A percentile compares a stretch with the other conserved stretches of the same genome.
Evolutionary conservation across 305 asterid genomes (phyloP).

Genomic region (Rubia tinctorum): DNA sequence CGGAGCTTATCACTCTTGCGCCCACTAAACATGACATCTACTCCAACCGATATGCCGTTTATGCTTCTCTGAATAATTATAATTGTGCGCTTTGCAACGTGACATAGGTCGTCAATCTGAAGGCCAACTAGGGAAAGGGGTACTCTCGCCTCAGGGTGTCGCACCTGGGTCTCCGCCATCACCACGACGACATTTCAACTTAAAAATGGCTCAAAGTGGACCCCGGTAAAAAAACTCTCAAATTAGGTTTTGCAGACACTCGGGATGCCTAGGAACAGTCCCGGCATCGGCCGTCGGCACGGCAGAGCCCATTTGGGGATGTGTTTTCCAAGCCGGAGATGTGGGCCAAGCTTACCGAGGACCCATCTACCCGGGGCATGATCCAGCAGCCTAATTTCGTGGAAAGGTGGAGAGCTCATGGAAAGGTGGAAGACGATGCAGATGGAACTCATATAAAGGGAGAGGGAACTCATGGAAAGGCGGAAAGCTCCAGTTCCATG

Average conservation of each 20-base stretch:
- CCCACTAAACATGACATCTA: constrained; percentile 80
- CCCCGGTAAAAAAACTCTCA: constrained; percentile 68
- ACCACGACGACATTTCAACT: constrained; percentile 54
- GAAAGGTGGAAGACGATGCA: constrained; percentile 44
- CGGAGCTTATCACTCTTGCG: constrained; percentile 57
- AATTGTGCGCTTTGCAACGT: constrained; percentile 79
- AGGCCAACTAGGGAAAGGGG: constrained; percentile 81
- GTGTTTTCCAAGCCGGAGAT: constrained; percentile 78
- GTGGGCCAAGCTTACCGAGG: constrained; percentile 72
- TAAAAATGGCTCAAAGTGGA: constrained; percentile 74
- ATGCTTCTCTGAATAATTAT: constrained; percentile 62
- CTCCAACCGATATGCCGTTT: constrained; percentile 89
- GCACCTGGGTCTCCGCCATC: constrained; percentile 49
- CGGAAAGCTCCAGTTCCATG: no score
- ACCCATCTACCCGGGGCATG: constrained; percentile 52
- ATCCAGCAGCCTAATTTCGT: constrained; percentile 74
- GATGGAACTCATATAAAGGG: background rate
- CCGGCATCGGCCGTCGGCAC: constrained; percentile 30
- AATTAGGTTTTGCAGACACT: constrained; percentile 74
- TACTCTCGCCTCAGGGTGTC: constrained; percentile 96
- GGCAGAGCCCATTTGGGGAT: constrained; percentile 54
- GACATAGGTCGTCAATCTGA: constrained; percentile 66
- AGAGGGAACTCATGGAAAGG: no score
- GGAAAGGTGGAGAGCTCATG: no score
- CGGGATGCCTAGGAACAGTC: constrained; percentile 46